A percentile compares a stretch with the other conserved stretches of the same genome.
Evolutionary conservation across 2,329 filamentous ascomycete species (phyloP).

Genomic region (Cyphellophora attinorum): DNA sequence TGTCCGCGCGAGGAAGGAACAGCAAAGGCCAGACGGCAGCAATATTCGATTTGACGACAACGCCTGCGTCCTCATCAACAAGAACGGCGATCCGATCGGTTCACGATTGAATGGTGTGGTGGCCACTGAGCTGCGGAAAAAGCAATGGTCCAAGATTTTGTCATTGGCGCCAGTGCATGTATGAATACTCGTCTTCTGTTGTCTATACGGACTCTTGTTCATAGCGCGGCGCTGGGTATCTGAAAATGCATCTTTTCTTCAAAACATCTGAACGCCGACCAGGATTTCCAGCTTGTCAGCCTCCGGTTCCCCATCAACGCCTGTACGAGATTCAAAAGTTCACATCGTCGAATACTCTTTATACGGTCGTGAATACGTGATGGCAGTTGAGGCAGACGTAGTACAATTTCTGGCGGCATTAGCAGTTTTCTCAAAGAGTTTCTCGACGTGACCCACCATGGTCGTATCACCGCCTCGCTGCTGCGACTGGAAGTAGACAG

Average conservation of each 20-base stretch:
- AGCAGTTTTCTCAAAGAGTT: no score
- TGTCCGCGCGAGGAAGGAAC: conserved; percentile 81
- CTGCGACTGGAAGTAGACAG: conserved; percentile 98
- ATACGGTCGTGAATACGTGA: conserved; percentile 12
- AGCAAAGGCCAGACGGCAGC: conserved; percentile 78
- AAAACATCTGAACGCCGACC: neutral
- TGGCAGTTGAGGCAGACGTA: conserved; percentile 93
- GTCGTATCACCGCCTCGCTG: conserved; percentile 94
- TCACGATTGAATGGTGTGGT: conserved; percentile 86
- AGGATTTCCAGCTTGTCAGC: no score
- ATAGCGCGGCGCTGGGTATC: conserved; percentile 2
- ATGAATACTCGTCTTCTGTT: conserved; percentile 9
- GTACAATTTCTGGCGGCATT: conserved; percentile 81
- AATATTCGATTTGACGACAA: conserved; percentile 95
- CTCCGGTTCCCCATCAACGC: no score
- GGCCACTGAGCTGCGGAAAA: conserved; percentile 76
- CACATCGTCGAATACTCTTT: no score
- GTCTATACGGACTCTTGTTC: neutral
- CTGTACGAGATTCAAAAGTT: no score
- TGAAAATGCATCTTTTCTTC: neutral
- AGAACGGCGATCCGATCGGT: conserved; percentile 89
- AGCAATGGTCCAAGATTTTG: conserved; percentile 97
- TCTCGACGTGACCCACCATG: conserved; percentile 68
- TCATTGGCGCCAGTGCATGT: conserved; percentile 82
- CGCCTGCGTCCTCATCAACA: conserved; percentile 94